Percentiles rank a stretch among this genome's conserved stretches.
Conservation (phyloP, 495 filamentous ascomycete species). For the Xylaria scruposa region DNA sequence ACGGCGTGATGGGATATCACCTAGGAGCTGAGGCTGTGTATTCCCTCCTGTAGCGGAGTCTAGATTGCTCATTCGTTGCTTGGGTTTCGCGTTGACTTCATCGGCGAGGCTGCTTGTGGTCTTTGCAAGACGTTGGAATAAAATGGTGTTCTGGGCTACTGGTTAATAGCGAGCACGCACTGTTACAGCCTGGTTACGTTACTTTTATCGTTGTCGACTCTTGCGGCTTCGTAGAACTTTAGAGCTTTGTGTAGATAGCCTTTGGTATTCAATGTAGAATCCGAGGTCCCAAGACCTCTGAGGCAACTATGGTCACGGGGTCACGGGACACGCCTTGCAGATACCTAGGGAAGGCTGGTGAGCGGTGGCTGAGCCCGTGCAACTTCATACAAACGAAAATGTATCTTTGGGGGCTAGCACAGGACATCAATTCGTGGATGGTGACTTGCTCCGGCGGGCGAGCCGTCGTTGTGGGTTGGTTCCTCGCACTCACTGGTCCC, state of each 20-base stretch:
- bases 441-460: neutral
- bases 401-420: neutral
- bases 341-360: no score
- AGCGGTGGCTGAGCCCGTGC: neutral
- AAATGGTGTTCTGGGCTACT: constrained; percentile 48
- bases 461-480: neutral
- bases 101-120: constrained; percentile 48
- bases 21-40: neutral
- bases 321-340: neutral
- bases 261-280: constrained; percentile 60
- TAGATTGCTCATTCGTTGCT: constrained; percentile 46
- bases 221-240: constrained; percentile 76
- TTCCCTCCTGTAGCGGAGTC: constrained; percentile 27
- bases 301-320: constrained; percentile 57
- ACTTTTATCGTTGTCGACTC: constrained; percentile 75
- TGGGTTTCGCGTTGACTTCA: constrained; percentile 48
- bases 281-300: constrained; percentile 72
- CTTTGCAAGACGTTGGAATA: constrained; percentile 51
- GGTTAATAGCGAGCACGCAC: constrained; percentile 21
- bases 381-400: neutral
- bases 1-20: neutral
- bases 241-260: constrained; percentile 76
- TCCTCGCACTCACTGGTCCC: constrained; percentile 32
- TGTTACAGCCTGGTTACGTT: constrained; percentile 10
- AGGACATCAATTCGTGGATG: neutral